phyloP scores from a whole-genome alignment of 441 rosid genomes.

The Arabidopsis lyrata region DNA sequence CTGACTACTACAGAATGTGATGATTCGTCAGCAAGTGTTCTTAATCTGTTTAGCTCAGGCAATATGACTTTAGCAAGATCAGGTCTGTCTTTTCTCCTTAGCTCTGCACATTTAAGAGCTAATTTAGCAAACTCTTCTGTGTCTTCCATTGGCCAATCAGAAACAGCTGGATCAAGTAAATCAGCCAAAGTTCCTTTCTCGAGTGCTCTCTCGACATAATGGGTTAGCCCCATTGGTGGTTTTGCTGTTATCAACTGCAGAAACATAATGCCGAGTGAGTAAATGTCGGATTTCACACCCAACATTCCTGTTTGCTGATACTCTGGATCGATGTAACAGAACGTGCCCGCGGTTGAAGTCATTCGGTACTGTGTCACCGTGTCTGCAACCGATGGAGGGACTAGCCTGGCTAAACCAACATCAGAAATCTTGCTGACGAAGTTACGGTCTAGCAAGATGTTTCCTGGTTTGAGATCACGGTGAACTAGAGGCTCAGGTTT shows the following conservation, averaged over 20 bases:
- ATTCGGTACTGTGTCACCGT: slow-evolving; percentile 82
- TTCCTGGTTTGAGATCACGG: slow-evolving; percentile 89
- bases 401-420: slow-evolving; percentile 90
- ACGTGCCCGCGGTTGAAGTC: slow-evolving; percentile 95
- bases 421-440: slow-evolving; percentile 90
- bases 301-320: slow-evolving; percentile 96
- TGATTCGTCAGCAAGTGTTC: slow-evolving; percentile 66
- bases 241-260: slow-evolving; percentile 81
- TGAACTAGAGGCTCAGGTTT: slow-evolving; percentile 94
- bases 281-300: slow-evolving; percentile 82
- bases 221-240: slow-evolving; percentile 91
- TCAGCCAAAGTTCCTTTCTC: slow-evolving; percentile 63
- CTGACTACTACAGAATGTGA: slow-evolving; percentile 44
- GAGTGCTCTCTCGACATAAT: slow-evolving; percentile 67
- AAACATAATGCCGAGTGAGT: slow-evolving; percentile 82
- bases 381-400: slow-evolving; percentile 82
- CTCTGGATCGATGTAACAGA: slow-evolving; percentile 94
- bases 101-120: slow-evolving; percentile 75
- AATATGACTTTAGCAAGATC: slow-evolving; percentile 70
- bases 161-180: slow-evolving; percentile 65
- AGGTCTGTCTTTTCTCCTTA: slow-evolving; percentile 85
- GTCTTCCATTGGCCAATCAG: slow-evolving; percentile 82
- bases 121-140: slow-evolving; percentile 64
- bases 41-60: slow-evolving; percentile 74
- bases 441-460: slow-evolving; percentile 84